Evolutionary conservation across 495 filamentous ascomycete genomes (phyloP).

Genomic region (Schizothecium vesticola): DNA sequence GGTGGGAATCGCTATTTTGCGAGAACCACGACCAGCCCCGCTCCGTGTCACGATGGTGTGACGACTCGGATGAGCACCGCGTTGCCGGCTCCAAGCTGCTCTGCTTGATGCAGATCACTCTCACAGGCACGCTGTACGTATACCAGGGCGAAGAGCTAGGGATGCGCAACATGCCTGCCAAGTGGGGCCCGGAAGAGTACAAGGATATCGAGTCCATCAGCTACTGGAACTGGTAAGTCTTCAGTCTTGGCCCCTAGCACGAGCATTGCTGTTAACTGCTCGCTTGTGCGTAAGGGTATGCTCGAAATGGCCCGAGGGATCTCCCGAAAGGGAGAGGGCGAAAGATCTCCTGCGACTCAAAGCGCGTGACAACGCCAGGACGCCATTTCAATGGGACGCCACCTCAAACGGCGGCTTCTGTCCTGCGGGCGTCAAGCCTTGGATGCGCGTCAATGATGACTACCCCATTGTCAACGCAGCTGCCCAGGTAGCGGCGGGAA

Average conservation of each 20-base stretch:
- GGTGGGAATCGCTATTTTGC: slow-evolving; percentile 58
- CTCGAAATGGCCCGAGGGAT: not conserved
- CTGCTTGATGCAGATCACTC: slow-evolving; percentile 47
- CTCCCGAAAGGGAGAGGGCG: not conserved
- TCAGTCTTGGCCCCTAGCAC: not conserved
- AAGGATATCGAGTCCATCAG: slow-evolving; percentile 52
- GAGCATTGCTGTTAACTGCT: not conserved
- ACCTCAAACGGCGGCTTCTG: not conserved
- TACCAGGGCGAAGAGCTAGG: slow-evolving; percentile 71
- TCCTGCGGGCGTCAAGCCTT: not conserved
- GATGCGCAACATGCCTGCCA: slow-evolving; percentile 46
- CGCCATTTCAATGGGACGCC: not conserved
- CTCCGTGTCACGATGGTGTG: slow-evolving; percentile 50
- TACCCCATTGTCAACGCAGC: not conserved
- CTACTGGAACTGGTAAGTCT: slow-evolving; percentile 1
- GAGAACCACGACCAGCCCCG: slow-evolving; percentile 66
- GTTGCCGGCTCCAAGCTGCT: slow-evolving; percentile 57
- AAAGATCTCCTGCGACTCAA: not conserved
- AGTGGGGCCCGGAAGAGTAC: slow-evolving; percentile 42
- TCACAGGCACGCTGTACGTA: slow-evolving; percentile 44
- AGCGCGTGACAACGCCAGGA: not conserved
- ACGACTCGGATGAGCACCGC: slow-evolving; percentile 44
- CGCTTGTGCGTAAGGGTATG: not conserved
- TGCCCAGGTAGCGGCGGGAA: not conserved
- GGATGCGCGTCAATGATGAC: not conserved